Evolutionary conservation across 257 asterid genomes (phyloP).

Genomic region (Rubia yunnanensis): DNA sequence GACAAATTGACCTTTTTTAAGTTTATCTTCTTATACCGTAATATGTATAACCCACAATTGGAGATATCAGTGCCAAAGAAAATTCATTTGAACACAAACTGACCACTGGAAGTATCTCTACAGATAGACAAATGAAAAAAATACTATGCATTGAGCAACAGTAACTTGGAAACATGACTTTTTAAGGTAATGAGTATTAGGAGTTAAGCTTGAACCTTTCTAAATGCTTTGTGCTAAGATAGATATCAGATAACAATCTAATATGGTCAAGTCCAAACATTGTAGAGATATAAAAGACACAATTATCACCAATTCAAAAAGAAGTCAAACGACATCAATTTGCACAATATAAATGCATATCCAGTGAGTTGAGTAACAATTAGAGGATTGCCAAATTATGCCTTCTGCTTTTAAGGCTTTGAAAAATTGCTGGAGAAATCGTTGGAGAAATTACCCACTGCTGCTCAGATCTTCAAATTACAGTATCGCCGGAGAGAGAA

Average conservation of each 20-base stretch:
- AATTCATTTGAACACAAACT: background rate
- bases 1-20: constrained; percentile 56
- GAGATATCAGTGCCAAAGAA: background rate
- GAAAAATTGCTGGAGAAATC: no score
- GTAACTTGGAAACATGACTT: background rate
- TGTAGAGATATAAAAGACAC: no score
- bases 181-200: background rate
- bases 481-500: no score
- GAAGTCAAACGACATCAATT: no score
- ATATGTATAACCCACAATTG: constrained; percentile 44
- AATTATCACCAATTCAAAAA: no score
- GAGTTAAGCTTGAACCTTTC: background rate
- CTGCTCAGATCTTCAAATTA: no score
- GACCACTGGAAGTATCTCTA: background rate
- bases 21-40: constrained; percentile 81
- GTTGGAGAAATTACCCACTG: no score
- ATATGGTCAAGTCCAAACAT: background rate
- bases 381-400: no score
- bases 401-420: no score
- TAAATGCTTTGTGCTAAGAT: background rate
- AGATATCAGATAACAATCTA: background rate
- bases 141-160: no score
- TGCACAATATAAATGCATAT: no score
- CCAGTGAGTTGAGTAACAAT: no score
- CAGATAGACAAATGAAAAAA: background rate